Evolutionary conservation across 2,329 filamentous ascomycete genomes (phyloP).

Genomic region (Apiospora sp.): DNA sequence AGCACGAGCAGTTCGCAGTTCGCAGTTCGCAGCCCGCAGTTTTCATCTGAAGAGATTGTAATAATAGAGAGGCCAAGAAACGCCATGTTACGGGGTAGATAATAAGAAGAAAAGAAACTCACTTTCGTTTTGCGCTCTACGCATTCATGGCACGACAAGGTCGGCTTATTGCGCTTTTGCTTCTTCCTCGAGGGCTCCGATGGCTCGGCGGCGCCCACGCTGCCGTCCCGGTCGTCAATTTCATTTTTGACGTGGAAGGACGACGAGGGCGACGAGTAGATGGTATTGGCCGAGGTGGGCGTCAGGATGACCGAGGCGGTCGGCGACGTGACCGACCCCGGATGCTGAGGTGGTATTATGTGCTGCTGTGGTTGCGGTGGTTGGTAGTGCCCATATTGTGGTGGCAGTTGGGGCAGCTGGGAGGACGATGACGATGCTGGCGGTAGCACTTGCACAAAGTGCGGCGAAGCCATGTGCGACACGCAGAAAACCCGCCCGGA

Average conservation of each 20-base stretch:
- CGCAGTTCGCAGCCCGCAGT: background rate
- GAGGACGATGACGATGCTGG: constrained; percentile 2
- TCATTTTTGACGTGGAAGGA: constrained; percentile 25
- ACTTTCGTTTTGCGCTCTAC: constrained; percentile 86
- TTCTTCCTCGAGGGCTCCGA: constrained; percentile 66
- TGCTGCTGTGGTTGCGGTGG: background rate
- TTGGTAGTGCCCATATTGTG: background rate
- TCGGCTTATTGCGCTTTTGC: constrained; percentile 86
- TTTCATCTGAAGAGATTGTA: background rate
- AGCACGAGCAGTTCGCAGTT: too few relatives aligned
- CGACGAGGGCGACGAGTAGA: constrained; percentile 25
- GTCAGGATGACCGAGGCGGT: constrained; percentile 20
- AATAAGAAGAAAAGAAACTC: background rate
- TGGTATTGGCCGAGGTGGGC: constrained; percentile 25
- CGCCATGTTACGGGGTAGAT: background rate
- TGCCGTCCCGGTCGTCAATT: constrained; percentile 26
- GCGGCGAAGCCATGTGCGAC: constrained; percentile 22
- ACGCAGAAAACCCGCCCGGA: constrained; percentile 5
- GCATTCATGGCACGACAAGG: constrained; percentile 79
- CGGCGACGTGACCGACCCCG: background rate
- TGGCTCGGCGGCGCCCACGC: constrained; percentile 31
- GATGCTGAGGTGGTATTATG: background rate
- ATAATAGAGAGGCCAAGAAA: background rate
- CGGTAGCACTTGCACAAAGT: constrained; percentile 18
- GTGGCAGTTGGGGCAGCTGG: background rate